A percentile compares a stretch with the other conserved stretches of the same genome.
Evolutionary conservation across 345 rosid genomes (phyloP).

Genomic region (Leavenworthia alabamica): DNA sequence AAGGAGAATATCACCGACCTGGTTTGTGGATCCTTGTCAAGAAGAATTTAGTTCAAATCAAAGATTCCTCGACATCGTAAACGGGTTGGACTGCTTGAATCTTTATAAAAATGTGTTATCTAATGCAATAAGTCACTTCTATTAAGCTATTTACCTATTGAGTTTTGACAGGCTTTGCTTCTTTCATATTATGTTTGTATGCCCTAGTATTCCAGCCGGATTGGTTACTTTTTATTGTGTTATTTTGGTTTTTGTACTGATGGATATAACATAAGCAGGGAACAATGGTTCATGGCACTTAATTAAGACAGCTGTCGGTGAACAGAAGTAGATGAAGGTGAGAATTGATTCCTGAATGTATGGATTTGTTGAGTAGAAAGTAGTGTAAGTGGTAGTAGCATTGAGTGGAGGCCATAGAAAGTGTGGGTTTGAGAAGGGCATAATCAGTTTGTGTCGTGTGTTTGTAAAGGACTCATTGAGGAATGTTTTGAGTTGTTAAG

Average conservation of each 20-base stretch:
- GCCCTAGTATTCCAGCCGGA: not conserved
- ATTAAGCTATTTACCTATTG: conserved; percentile 37
- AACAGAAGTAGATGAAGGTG: conserved; percentile 37
- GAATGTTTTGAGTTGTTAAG: conserved; percentile 4
- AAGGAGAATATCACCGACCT: not conserved
- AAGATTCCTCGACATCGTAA: conserved; percentile 38
- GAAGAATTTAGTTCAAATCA: conserved; percentile 36
- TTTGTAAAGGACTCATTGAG: conserved; percentile 24
- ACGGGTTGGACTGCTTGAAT: conserved; percentile 71
- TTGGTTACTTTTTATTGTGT: conserved; percentile 1
- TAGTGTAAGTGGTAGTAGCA: conserved; percentile 53
- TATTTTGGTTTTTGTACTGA: conserved; percentile 6
- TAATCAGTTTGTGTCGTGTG: too few species aligned
- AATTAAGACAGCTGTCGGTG: too few species aligned
- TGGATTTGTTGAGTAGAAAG: conserved; percentile 51
- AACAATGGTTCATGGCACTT: not conserved
- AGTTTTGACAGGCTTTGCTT: conserved; percentile 51
- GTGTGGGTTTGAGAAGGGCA: conserved; percentile 25
- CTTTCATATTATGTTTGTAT: conserved; percentile 1
- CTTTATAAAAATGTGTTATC: conserved; percentile 45
- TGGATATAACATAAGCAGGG: conserved; percentile 4
- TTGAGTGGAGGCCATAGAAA: conserved; percentile 1
- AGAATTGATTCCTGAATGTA: conserved; percentile 33
- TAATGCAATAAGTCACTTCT: conserved; percentile 50
- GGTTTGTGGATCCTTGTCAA: conserved; percentile 27